Evolutionary conservation across 345 rosid species (phyloP).

Genomic region (Trapa bicornis): DNA sequence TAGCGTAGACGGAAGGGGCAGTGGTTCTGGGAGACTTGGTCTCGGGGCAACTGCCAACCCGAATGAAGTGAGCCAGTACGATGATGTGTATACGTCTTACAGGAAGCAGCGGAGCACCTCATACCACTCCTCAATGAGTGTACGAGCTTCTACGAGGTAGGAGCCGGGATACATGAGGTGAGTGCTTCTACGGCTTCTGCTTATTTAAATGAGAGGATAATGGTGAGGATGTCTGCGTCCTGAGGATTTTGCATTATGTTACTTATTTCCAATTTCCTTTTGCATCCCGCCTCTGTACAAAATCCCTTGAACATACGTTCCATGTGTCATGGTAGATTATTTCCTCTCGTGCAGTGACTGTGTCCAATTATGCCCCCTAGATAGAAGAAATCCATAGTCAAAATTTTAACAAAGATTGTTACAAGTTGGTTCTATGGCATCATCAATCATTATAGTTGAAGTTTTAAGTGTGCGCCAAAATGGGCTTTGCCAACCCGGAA

Average conservation of each 20-base stretch:
- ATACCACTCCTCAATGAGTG: slow-evolving; percentile 91
- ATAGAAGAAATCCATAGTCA: too few relatives aligned
- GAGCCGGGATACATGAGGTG: background rate
- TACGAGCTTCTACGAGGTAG: slow-evolving; percentile 34
- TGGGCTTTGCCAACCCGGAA: too few relatives aligned
- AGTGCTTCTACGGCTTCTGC: background rate
- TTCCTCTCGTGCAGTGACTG: too few relatives aligned
- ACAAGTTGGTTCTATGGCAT: too few relatives aligned
- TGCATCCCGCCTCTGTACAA: background rate
- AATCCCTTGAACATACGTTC: background rate
- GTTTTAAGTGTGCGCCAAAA: too few relatives aligned
- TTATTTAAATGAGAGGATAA: background rate
- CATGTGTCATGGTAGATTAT: too few relatives aligned
- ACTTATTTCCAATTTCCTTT: background rate
- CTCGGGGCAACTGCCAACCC: slow-evolving; percentile 85
- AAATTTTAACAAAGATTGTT: too few relatives aligned
- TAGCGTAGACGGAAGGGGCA: slow-evolving; percentile 51
- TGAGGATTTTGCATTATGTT: background rate
- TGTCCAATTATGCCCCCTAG: too few relatives aligned
- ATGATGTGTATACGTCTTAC: slow-evolving; percentile 86
- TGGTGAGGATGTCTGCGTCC: background rate
- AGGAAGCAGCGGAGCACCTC: slow-evolving; percentile 85
- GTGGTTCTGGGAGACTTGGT: slow-evolving; percentile 72
- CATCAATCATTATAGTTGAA: too few relatives aligned
- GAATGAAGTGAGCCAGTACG: slow-evolving; percentile 78